Evolutionary conservation across 1,284 basidiomycete genomes (phyloP), one percentile per base, ranked within the genome.

Genomic region (Pascua guehoae): DNA sequence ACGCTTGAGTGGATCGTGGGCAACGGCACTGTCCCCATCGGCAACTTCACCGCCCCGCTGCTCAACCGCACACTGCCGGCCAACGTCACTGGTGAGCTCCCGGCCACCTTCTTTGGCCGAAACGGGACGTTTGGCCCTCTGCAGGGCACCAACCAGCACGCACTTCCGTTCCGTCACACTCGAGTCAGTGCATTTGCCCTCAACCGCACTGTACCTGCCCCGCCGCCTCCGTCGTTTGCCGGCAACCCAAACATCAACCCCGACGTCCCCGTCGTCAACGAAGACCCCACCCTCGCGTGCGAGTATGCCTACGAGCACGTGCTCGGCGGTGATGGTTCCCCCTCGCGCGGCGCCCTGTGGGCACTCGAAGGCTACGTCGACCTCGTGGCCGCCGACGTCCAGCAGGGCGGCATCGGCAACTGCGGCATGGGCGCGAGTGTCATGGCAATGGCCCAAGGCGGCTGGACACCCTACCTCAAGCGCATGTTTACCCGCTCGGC

Each of bases 361-460:
- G 63, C 63, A 11, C 53, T 64, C 16, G 63, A 64, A 41, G 60
- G 55, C 9, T 64, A 58, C n/a, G 60, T 64, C 48, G 52, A 61
- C 55, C 58, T 64, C 47, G 60, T 61, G 4, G 53, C 63, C 0
- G 63, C 55, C 32, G 60, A 64, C 42, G 56, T 64, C 18, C 17
- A 39, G 24, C 63, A 64, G 49, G 59, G 59, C 51, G 54, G 57
- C 3, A 64, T 64, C 24, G 63, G 63, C n/a, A 55, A 64, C 55
- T 64, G 63, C 32, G 63, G 63, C 17, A 57, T 64, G 55, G 63
- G 63, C 9, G 55, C 60, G 5, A 50, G 60, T 5, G 38, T 64
- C 51, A 56, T 60, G 56, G 49, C 58, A 0, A 52, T 63, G 15
- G 58, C 56, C 0, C 43, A 14, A 5, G 49, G 47, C 12, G 57